These are phyloP conservation scores for Hypomyces rosellus DNA, from an alignment of 2,329 filamentous ascomycete species.

Conservation along the genomic window DNA sequence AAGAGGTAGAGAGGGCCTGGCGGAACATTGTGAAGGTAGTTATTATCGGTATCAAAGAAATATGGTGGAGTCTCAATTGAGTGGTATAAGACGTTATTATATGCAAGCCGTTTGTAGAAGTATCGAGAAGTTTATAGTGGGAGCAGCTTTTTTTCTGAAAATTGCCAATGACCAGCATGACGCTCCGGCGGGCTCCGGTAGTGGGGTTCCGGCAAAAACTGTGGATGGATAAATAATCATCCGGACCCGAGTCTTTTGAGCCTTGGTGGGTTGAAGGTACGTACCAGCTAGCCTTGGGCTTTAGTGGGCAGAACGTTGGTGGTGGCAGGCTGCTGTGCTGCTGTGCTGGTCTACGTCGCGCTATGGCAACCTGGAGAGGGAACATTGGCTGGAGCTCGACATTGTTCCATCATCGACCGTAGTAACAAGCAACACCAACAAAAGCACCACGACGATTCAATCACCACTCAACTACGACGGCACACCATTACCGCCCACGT, in stretches of 20 bases:
- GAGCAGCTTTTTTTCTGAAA: slow-evolving; percentile 1
- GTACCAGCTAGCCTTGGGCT: neutral
- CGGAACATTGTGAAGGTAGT: slow-evolving; percentile 35
- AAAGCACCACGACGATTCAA: slow-evolving; percentile 1
- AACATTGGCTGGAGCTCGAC: slow-evolving; percentile 6
- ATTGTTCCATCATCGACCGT: slow-evolving; percentile 1
- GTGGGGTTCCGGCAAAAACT: no score
- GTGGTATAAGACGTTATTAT: no score
- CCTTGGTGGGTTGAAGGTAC: neutral
- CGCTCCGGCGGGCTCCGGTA: neutral
- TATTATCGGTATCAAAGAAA: no score
- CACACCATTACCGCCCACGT: neutral
- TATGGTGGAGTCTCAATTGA: neutral
- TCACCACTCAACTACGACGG: neutral
- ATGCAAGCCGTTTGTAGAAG: neutral
- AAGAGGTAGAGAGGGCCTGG: slow-evolving; percentile 37
- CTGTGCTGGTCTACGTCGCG: slow-evolving; percentile 16
- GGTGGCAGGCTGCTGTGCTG: neutral
- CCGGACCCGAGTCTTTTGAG: neutral
- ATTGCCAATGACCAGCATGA: neutral
- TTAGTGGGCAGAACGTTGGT: neutral
- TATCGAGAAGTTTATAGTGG: neutral
- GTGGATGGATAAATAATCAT: neutral
- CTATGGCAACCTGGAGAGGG: slow-evolving; percentile 30
- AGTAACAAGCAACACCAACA: neutral